These are phyloP conservation scores for Thermomyces lanuginosus DNA, from an alignment of 2,329 filamentous ascomycete genomes.

Conservation along the genomic window DNA sequence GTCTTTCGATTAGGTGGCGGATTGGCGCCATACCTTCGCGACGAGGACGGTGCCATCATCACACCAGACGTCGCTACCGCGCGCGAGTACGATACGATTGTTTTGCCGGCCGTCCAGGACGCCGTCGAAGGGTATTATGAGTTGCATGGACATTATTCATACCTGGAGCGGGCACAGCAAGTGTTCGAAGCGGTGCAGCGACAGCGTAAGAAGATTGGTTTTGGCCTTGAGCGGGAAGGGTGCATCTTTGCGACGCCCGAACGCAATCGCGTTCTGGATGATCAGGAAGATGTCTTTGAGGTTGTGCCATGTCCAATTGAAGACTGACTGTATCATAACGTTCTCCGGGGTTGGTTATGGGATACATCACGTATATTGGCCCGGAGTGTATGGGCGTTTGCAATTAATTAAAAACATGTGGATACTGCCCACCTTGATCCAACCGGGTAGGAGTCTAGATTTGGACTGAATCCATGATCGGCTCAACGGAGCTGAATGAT, in stretches of 20 bases:
- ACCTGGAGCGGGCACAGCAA: constrained; percentile 32
- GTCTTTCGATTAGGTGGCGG: constrained; percentile 17
- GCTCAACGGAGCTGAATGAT: too few species aligned
- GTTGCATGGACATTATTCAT: constrained; percentile 25
- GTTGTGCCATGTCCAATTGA: too few species aligned
- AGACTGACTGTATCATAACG: too few species aligned
- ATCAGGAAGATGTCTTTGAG: constrained; percentile 34
- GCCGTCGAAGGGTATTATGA: constrained; percentile 26
- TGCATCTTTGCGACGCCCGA: constrained; percentile 37
- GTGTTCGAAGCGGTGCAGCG: constrained; percentile 30
- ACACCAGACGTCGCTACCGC: constrained; percentile 27
- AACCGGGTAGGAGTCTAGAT: too few species aligned
- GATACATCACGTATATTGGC: too few species aligned
- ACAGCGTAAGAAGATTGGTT: constrained; percentile 36
- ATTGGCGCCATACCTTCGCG: constrained; percentile 33
- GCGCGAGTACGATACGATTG: constrained; percentile 16
- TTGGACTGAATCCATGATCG: too few species aligned
- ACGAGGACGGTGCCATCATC: constrained; percentile 30
- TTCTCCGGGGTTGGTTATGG: too few species aligned
- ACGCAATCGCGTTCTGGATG: constrained; percentile 33
- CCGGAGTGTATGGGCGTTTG: too few species aligned
- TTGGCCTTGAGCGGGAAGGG: constrained; percentile 38
- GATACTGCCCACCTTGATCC: too few species aligned
- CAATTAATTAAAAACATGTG: too few species aligned
- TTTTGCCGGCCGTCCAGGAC: constrained; percentile 20